Evolutionary conservation across 2,329 filamentous ascomycete species (phyloP).

Genomic region (Fusarium sp.): DNA sequence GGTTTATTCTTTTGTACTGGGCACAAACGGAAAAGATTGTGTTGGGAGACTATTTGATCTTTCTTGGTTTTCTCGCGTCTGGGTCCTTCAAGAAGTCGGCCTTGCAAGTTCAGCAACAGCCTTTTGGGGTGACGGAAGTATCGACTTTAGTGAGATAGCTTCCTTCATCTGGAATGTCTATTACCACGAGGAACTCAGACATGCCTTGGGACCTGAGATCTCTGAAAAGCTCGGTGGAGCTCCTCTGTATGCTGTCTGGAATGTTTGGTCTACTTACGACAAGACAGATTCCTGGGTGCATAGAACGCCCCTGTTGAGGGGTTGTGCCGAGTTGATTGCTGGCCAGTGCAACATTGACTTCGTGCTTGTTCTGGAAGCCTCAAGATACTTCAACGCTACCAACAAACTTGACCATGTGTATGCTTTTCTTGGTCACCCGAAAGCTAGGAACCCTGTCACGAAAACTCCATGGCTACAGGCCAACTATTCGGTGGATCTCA

Average conservation of each 20-base stretch:
- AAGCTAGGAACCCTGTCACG: background rate
- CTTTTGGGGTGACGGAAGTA: conserved; percentile 6
- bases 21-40: background rate
- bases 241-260: conserved; percentile 19
- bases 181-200: conserved; percentile 1
- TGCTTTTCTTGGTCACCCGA: conserved; percentile 21
- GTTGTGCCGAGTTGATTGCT: background rate
- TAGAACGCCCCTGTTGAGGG: background rate
- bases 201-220: background rate
- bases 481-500: conserved; percentile 6
- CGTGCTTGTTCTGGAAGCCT: conserved; percentile 22
- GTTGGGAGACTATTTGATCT: conserved; percentile 5
- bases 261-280: conserved; percentile 22
- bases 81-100: conserved; percentile 16
- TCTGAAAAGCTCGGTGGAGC: background rate
- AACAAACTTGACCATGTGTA: conserved; percentile 21
- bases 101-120: conserved; percentile 13
- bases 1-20: background rate
- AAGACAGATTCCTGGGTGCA: conserved; percentile 17
- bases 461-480: conserved; percentile 15
- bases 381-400: conserved; percentile 20
- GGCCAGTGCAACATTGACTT: conserved; percentile 14
- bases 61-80: conserved; percentile 19
- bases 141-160: conserved; percentile 20
- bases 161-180: conserved; percentile 18